phyloP scores from a whole-genome alignment of 2,329 filamentous ascomycete species.

The Aureobasidium zeae region DNA sequence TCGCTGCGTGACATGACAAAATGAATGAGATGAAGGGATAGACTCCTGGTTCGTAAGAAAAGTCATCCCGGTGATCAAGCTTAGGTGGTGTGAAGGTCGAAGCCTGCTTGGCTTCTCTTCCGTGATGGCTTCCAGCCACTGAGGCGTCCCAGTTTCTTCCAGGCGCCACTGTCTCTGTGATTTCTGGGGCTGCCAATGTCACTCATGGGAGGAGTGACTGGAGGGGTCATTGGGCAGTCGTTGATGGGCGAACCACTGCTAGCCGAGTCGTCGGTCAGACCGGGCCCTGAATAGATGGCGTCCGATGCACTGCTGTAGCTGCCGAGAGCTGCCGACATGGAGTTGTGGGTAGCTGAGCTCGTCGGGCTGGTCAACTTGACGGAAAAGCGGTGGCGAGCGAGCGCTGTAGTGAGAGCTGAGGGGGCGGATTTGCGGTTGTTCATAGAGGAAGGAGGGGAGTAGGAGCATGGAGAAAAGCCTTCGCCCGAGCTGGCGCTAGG shows the following conservation, averaged over 20 bases:
- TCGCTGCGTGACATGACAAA: constrained; percentile 15
- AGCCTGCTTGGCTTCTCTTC: constrained; percentile 26
- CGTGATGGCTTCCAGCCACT: constrained; percentile 29
- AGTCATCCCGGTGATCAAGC: not conserved
- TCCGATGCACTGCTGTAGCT: constrained; percentile 19
- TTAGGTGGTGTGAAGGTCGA: constrained; percentile 13
- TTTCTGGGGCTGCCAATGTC: constrained; percentile 21
- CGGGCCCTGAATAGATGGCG: constrained; percentile 33
- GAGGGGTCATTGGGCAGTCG: constrained; percentile 60
- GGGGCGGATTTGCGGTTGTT: constrained; percentile 28
- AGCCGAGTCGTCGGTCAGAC: constrained; percentile 56
- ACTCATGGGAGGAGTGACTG: constrained; percentile 56
- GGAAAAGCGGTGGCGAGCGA: constrained; percentile 27
- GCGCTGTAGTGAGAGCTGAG: constrained; percentile 25
- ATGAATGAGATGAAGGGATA: constrained; percentile 6
- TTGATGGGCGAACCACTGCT: constrained; percentile 44
- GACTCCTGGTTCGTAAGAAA: constrained; percentile 12
- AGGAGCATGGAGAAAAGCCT: constrained; percentile 23
- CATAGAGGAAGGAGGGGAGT: constrained; percentile 17
- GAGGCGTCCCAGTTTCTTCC: constrained; percentile 31
- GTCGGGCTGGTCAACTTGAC: constrained; percentile 27
- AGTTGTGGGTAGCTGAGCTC: constrained; percentile 23
- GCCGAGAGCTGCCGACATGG: constrained; percentile 9
- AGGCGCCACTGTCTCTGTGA: constrained; percentile 29
- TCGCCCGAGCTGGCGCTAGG: constrained; percentile 23